phyloP scores from a whole-genome alignment of 441 rosid species.

The Bruguiera hainesii region DNA sequence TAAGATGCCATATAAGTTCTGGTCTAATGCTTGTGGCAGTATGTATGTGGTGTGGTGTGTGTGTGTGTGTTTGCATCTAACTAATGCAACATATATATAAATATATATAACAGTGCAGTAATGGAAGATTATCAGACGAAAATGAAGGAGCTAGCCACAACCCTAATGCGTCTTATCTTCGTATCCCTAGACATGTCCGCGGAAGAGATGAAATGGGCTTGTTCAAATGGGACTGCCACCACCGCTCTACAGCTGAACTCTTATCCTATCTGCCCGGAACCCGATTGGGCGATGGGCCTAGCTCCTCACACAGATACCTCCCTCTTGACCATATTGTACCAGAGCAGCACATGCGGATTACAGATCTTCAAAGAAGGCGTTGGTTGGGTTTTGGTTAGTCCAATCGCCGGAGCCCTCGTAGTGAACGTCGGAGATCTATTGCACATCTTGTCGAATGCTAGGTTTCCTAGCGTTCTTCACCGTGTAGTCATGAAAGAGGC shows the following conservation, averaged over 20 bases:
- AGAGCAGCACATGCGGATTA: slow-evolving; percentile 53
- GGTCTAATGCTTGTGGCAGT: too few relatives aligned
- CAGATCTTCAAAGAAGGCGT: slow-evolving; percentile 50
- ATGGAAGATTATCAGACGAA: slow-evolving; percentile 58
- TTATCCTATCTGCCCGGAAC: slow-evolving; percentile 82
- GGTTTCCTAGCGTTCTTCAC: slow-evolving; percentile 57
- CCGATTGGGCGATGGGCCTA: slow-evolving; percentile 77
- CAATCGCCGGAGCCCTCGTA: slow-evolving; percentile 53
- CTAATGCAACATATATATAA: background rate
- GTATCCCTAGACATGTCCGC: slow-evolving; percentile 44
- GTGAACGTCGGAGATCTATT: slow-evolving; percentile 74
- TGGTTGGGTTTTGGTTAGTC: slow-evolving; percentile 71
- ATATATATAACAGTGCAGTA: slow-evolving; percentile 36
- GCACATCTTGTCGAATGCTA: slow-evolving; percentile 65
- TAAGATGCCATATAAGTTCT: too few relatives aligned
- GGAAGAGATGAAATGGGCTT: slow-evolving; percentile 45
- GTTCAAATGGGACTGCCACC: slow-evolving; percentile 35
- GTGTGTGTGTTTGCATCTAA: too few relatives aligned
- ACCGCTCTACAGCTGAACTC: slow-evolving; percentile 62
- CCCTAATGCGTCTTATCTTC: slow-evolving; percentile 49
- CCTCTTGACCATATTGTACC: slow-evolving; percentile 66
- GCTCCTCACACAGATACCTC: slow-evolving; percentile 87
- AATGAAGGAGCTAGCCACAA: slow-evolving; percentile 60
- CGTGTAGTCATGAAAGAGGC: slow-evolving; percentile 63
- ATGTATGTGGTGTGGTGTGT: too few relatives aligned